Evolutionary conservation across 75 land plant species (phyloP), one percentile per base, ranked within the genome.

Genomic region (Cryptomeria japonica): DNA sequence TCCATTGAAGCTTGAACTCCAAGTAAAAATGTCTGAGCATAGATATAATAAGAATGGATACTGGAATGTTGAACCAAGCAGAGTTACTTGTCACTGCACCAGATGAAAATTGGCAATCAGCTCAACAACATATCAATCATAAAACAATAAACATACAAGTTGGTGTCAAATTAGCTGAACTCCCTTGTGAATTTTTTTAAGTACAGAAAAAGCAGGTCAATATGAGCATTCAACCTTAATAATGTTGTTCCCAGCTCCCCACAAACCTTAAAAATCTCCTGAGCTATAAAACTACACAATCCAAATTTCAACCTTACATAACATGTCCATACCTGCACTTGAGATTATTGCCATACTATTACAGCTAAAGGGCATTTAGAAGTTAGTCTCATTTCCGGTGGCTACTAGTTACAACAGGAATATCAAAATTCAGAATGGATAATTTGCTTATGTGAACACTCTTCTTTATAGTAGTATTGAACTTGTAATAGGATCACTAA

Each of bases 71-170:
- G 87, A 93, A 87, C 95, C 94, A 95, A 92, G 95, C 91, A 32
- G 97, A 97, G 51, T 92, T 93, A 88, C 99, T 97, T 36, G 99
- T 98, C 87, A 97, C 99, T 97, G 96, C 86, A 51, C 28, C 38
- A 55, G 37, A 55, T 2, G 16, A 34, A 73, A 73, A 73, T 44
- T 82, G 28, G 51, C 34, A 82, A 46, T 82, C 84, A 82, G 51
- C 46, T 44, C 84, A 82, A 11, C 18, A 46, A 82, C 10, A 32
- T n/a, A 82, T 42, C 49, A 80, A 42, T 13, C 47, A 15, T 41
- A 25, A 51, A 51, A 51, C 53, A 11, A 51, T 11, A 51, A 80
- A 25, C 10, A 41, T 25, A 7, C n/a, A 28, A n/a, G 14, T 38
- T 44, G 47, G 19, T 25, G 44, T 80, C 31, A 42, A 44, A 22